phyloP scores from a whole-genome alignment of 169 alveolate species.

The Plasmodium coatneyi region DNA sequence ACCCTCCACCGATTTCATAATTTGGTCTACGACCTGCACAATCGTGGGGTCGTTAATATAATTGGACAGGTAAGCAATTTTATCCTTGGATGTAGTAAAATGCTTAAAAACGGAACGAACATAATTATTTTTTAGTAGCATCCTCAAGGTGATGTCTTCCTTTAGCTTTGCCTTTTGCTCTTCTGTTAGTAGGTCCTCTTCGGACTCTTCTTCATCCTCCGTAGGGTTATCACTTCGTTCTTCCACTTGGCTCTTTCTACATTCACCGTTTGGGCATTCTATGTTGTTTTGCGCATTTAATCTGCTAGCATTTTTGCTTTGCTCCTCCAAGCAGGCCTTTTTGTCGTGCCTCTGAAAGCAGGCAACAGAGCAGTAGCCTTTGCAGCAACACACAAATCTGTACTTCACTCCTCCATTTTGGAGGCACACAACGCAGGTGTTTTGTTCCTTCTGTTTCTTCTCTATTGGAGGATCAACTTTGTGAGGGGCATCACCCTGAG shows the following conservation, averaged over 20 bases:
- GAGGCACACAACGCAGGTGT: not conserved
- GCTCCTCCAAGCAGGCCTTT: not conserved
- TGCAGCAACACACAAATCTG: not conserved
- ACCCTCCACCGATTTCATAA: slow-evolving; percentile 55
- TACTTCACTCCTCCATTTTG: not conserved
- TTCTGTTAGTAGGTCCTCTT: slow-evolving; percentile 8
- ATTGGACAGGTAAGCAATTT: slow-evolving; percentile 41
- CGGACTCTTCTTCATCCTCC: slow-evolving; percentile 23
- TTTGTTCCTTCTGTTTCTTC: not conserved
- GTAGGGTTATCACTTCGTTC: not conserved
- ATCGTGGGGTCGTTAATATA: slow-evolving; percentile 60
- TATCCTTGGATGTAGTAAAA: slow-evolving; percentile 33
- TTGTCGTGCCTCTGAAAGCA: not conserved
- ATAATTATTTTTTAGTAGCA: slow-evolving; percentile 51
- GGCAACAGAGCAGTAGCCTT: not conserved
- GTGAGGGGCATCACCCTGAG: not conserved
- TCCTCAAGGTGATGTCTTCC: slow-evolving; percentile 33
- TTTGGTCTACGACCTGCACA: slow-evolving; percentile 69
- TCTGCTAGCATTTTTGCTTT: not conserved
- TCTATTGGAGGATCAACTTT: not conserved
- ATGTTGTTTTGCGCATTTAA: not conserved
- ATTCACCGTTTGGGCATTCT: not conserved
- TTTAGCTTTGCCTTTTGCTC: slow-evolving; percentile 49
- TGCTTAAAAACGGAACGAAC: slow-evolving; percentile 60
- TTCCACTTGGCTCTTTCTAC: not conserved